Evolutionary conservation across 2,329 filamentous ascomycete species (phyloP).

Genomic region (Alternaria consortialis): DNA sequence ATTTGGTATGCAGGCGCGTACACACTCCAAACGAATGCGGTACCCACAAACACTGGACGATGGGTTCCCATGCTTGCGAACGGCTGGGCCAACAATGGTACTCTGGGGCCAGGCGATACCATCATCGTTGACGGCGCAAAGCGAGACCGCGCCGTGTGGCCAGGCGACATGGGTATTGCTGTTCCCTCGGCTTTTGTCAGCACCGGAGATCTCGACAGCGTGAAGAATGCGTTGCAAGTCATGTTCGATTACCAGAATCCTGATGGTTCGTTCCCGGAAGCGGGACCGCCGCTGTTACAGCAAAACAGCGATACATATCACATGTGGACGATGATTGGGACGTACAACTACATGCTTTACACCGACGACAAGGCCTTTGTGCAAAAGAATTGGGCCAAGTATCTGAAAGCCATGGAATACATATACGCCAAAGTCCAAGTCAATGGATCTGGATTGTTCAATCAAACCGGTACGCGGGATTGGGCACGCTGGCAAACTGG

Average conservation of each 20-base stretch:
- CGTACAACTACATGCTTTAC: constrained; percentile 32
- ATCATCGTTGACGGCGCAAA: constrained; percentile 54
- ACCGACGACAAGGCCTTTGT: constrained; percentile 24
- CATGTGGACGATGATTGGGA: constrained; percentile 31
- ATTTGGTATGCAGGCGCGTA: constrained; percentile 65
- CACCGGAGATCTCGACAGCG: constrained; percentile 22
- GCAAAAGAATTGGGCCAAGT: constrained; percentile 22
- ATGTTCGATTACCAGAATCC: constrained; percentile 34
- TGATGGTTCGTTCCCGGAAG: constrained; percentile 28
- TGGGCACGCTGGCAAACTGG: constrained; percentile 44
- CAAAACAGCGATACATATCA: constrained; percentile 35
- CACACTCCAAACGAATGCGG: constrained; percentile 51
- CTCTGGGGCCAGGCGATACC: constrained; percentile 43
- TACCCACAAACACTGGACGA: constrained; percentile 46
- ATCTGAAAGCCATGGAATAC: constrained; percentile 26
- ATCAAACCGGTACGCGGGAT: constrained; percentile 35
- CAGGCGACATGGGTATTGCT: constrained; percentile 32
- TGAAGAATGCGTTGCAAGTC: constrained; percentile 26
- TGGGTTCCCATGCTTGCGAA: constrained; percentile 30
- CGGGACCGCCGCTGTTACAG: constrained; percentile 25
- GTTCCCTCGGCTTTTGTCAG: constrained; percentile 22
- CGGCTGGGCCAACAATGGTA: constrained; percentile 50
- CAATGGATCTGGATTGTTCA: constrained; percentile 24
- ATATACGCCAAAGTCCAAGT: constrained; percentile 19
- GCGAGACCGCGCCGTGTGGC: constrained; percentile 51